Conservation (phyloP, 257 asterid genomes). For the Forsythia viridissima region DNA sequence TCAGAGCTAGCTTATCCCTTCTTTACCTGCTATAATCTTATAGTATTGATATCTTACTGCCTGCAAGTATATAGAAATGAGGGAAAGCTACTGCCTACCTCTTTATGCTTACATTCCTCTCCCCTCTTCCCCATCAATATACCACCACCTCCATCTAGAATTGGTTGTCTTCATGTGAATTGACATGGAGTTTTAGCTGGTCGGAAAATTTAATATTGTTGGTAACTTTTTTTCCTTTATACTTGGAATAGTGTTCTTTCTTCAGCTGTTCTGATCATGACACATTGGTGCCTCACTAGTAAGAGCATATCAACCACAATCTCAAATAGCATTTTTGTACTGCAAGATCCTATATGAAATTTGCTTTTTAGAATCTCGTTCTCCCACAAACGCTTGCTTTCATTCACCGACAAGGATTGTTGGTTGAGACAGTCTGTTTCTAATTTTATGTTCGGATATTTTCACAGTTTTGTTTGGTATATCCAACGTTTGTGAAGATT, state of each 20-base stretch:
- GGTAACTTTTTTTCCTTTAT: neutral
- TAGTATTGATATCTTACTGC: slow-evolving; percentile 1
- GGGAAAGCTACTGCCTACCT: neutral
- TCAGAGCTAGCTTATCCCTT: slow-evolving; percentile 19
- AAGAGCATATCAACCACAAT: neutral
- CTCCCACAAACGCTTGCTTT: neutral
- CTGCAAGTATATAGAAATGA: neutral
- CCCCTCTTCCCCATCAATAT: neutral
- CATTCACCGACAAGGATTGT: neutral
- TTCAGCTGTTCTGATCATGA: neutral
- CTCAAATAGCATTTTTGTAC: neutral
- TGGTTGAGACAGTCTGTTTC: neutral
- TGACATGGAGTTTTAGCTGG: neutral
- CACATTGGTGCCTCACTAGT: neutral
- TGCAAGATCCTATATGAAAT: neutral
- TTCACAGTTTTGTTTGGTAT: too few relatives aligned
- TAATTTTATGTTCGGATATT: neutral
- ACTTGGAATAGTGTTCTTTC: neutral
- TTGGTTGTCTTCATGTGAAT: neutral
- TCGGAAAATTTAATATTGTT: neutral
- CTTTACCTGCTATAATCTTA: slow-evolving; percentile 12
- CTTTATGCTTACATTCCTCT: neutral
- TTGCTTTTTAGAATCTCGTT: neutral
- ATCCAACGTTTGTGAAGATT: too few relatives aligned
- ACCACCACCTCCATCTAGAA: neutral